A percentile compares a stretch with the other conserved stretches of the same genome.
Conservation (phyloP, 169 alveolate species). For the Plasmodium adleri region DNA sequence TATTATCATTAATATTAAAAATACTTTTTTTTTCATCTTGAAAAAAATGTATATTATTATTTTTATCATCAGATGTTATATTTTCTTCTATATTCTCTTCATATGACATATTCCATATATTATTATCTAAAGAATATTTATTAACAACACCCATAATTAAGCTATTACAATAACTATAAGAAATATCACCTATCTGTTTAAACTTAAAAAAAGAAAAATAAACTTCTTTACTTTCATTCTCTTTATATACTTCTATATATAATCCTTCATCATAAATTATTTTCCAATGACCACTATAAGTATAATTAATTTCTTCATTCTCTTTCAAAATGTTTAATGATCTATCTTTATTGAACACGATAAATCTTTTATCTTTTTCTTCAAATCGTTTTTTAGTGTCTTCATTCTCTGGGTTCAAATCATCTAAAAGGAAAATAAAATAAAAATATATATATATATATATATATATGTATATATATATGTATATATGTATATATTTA, state of each 20-base stretch:
- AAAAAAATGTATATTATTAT: neutral
- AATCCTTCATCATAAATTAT: conserved; percentile 69
- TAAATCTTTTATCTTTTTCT: conserved; percentile 14
- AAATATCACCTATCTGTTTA: conserved; percentile 6
- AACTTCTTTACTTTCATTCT: conserved; percentile 30
- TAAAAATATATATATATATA: neutral
- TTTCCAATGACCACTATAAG: conserved; percentile 70
- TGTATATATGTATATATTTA: neutral
- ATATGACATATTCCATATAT: neutral
- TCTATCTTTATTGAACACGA: conserved; percentile 53
- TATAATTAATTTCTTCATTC: conserved; percentile 2
- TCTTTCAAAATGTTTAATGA: conserved; percentile 34
- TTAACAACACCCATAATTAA: conserved; percentile 50
- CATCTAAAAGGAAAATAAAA: neutral
- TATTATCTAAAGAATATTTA: conserved; percentile 23
- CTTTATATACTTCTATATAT: conserved; percentile 47
- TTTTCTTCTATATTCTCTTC: neutral
- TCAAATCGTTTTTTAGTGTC: conserved; percentile 21
- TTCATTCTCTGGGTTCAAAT: conserved; percentile 34
- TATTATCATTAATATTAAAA: neutral
- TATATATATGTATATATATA: neutral
- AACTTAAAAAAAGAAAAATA: conserved; percentile 72
- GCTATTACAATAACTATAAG: conserved; percentile 64
- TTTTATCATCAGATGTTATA: neutral
- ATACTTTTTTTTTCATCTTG: neutral